Base-by-base conservation (phyloP, 2,329 filamentous ascomycete genomes). In the Rhexocercosporidium sp. region DNA sequence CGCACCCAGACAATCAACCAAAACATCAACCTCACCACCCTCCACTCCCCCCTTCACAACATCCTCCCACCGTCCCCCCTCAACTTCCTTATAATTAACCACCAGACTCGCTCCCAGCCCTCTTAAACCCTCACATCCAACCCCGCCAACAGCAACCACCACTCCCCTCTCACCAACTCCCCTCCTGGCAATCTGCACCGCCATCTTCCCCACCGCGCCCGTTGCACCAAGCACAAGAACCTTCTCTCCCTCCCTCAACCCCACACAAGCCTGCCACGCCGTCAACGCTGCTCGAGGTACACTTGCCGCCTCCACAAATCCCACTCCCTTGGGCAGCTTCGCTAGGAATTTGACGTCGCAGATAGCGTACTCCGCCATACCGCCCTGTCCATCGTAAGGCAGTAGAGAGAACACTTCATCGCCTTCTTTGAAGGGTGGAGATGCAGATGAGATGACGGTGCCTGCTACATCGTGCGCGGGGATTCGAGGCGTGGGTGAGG, bases 121-220 rank as follows among this genome's bases (percentile, higher is more conserved):
- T 59, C 62, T 66, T 56, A 68, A 29, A 12, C 20, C 47, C 54
- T 66, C 66, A 14, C 56, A 53, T 3, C 66, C 68, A 6, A 31
- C 22, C 18, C 68, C 66, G 46, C 68, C 66, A 37, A 68, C 22
- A 9, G 66, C 68, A 49, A 70, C 54, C 16, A 70, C 53, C 37
- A 31, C 54, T 7, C 66, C 68, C 7, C 25, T 47, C 25, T 44
- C 37, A 3, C 64, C 63, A 57, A 68, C 60, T 16, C 18, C 29
- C 14, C 44, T 16, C 41, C 61, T 62, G 27, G 47, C 53, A 39
- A 67, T 51, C 60, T 70, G 68, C 12, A 70, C 57, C 22, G 37
- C 68, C 66, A 68, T 66, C 18, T 66, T 60, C 3, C 68, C 68
- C 18, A 70, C 68, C 37, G 68, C 68, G 20, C 68, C 68, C 6